Percentiles rank a stretch among this genome's conserved stretches.
These are phyloP conservation scores for Casuarina equisetifolia DNA, from an alignment of 306 rosid species.

Conservation along the genomic window DNA sequence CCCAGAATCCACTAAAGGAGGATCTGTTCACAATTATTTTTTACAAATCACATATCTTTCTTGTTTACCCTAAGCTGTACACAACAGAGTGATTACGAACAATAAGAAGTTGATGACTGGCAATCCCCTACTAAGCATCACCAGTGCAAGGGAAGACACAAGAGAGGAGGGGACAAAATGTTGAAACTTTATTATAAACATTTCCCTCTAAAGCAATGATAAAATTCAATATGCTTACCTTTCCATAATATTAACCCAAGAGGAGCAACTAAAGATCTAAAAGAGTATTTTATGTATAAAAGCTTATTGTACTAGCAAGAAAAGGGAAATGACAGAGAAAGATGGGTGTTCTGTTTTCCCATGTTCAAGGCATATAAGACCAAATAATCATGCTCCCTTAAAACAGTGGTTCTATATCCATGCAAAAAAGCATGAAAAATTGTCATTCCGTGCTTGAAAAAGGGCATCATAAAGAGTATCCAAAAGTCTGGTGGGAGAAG, in stretches of 20 bases:
- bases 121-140: not conserved
- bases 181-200: not conserved
- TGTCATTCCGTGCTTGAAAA: no score
- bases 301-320: not conserved
- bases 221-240: not conserved
- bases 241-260: not conserved
- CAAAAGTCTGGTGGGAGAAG: no score
- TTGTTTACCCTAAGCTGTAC: not conserved
- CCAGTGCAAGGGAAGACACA: not conserved
- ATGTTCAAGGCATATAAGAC: no score
- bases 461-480: no score
- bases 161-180: not conserved
- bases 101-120: not conserved
- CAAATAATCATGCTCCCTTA: no score
- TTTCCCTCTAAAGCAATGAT: not conserved
- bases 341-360: not conserved
- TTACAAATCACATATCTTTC: not conserved
- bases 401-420: no score
- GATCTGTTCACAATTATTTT: no score
- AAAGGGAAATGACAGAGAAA: not conserved
- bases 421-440: no score
- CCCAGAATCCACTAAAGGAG: not conserved
- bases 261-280: not conserved
- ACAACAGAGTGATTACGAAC: not conserved
- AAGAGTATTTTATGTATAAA: not conserved